A percentile compares a stretch with the other conserved stretches of the same genome.
Conservation (phyloP, 352 stramenopile species). For the Globisporangium solare region DNA sequence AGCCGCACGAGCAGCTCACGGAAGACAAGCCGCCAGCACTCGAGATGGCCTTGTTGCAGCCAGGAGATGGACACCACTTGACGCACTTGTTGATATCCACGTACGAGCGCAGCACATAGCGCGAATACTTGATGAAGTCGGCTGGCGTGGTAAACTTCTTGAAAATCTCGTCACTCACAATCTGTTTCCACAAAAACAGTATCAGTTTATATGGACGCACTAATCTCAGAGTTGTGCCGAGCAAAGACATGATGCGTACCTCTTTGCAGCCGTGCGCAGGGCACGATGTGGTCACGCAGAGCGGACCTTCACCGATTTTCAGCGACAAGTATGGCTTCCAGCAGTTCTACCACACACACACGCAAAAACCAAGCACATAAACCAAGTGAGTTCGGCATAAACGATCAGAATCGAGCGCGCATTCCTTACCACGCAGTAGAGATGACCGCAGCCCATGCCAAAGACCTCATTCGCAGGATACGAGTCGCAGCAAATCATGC, state of each 20-base stretch:
- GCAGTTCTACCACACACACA: constrained; percentile 43
- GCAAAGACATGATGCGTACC: too few relatives aligned
- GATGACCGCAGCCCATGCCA: constrained; percentile 95
- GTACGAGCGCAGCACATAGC: constrained; percentile 94
- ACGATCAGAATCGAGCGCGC: too few relatives aligned
- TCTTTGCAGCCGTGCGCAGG: constrained; percentile 94
- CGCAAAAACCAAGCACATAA: background rate
- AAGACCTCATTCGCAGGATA: constrained; percentile 70
- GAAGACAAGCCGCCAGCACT: constrained; percentile 75
- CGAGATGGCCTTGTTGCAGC: constrained; percentile 94
- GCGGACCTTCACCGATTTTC: constrained; percentile 90
- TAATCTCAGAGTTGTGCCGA: too few relatives aligned
- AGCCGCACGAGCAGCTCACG: constrained; percentile 81
- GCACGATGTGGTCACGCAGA: constrained; percentile 93
- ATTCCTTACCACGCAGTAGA: constrained; percentile 88
- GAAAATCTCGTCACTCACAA: constrained; percentile 67
- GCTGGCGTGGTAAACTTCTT: constrained; percentile 56
- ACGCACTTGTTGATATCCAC: constrained; percentile 98
- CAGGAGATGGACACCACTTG: constrained; percentile 95
- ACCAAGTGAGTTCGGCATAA: background rate
- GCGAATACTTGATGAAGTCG: constrained; percentile 88
- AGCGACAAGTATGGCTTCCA: constrained; percentile 84
- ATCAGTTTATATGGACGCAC: too few relatives aligned
- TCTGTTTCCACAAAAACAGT: constrained; percentile 17
- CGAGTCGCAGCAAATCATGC: constrained; percentile 95